These are phyloP conservation scores for Dichomitus squalens DNA, from an alignment of 1,284 basidiomycete species.

Conservation along the genomic window DNA sequence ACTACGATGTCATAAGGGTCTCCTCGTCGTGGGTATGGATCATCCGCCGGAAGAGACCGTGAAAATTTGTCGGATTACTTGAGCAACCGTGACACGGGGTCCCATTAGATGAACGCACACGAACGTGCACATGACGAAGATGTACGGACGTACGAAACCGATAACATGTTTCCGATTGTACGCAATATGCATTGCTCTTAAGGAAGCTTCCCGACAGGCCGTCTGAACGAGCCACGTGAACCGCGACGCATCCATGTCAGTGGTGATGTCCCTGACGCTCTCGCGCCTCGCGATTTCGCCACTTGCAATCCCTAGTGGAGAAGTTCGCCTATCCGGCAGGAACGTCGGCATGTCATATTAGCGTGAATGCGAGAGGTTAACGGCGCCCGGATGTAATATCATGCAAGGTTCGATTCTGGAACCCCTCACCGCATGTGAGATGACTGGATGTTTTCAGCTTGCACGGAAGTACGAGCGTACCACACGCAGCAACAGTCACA, in stretches of 20 bases:
- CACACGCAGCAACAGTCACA: background rate
- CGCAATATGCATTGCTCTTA: background rate
- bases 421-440: background rate
- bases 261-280: background rate
- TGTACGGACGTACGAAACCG: background rate
- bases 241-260: too few species aligned
- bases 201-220: background rate
- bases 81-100: background rate
- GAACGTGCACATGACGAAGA: background rate
- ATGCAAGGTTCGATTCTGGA: background rate
- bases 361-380: background rate
- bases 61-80: background rate
- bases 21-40: background rate
- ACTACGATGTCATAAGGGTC: background rate
- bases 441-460: background rate
- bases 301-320: background rate
- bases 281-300: background rate
- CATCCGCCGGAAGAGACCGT: background rate
- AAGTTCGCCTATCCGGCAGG: background rate
- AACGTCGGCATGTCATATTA: background rate
- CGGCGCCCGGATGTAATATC: background rate
- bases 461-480: background rate
- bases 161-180: background rate
- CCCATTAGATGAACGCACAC: background rate
- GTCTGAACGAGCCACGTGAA: background rate